Evolutionary conservation across 345 rosid genomes (phyloP), one percentile per base, ranked within the genome.

Genomic region (Populus simonii): DNA sequence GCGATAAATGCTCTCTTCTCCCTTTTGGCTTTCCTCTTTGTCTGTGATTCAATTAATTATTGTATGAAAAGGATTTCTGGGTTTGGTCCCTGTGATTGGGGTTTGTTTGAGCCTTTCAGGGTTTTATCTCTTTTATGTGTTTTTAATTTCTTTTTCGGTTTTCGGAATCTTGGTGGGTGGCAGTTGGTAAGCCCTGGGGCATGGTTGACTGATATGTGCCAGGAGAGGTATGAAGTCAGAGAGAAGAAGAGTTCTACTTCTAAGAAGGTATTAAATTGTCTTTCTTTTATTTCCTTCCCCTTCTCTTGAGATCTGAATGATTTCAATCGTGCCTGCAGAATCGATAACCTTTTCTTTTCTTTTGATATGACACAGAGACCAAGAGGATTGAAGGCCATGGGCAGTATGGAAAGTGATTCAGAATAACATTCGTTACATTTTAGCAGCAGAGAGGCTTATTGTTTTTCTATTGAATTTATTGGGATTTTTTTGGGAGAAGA

Each of bases 131-230:
- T 38, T 13, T 29, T 13, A 23, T 45, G 36, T 18, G 41, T 25
- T 69, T n/a, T 18, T 70, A 43, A 16, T 53, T 73, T 45, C 31
- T 10, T 27, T 23, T n/a, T 3, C 8, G 0, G 27, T 22, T 39
- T 66, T 80, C 72, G 70, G 33, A 61, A 74, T 16, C 69, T 74
- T 79, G 83, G 83, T 81, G 79, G 83, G 74, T 74, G 77, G 84
- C 84, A 90, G 94, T 81, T 88, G 85, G 94, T 87, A 74, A 89
- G 92, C 72, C 94, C 94, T 2, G 94, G 94, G 67, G 92, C 92
- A n/a, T 89, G 94, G 94, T 82, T 90, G 87, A 85, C 90, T 70
- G 94, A 90, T 83, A 88, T 90, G 92, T 85, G 91, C 79, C 94
- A 89, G 79, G 94, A 90, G 83, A 90, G 94, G 82, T 90, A 90